A percentile compares a stretch with the other conserved stretches of the same genome.
phyloP scores from a whole-genome alignment of 2,329 filamentous ascomycete species.

The Calonectria hongkongensis region DNA sequence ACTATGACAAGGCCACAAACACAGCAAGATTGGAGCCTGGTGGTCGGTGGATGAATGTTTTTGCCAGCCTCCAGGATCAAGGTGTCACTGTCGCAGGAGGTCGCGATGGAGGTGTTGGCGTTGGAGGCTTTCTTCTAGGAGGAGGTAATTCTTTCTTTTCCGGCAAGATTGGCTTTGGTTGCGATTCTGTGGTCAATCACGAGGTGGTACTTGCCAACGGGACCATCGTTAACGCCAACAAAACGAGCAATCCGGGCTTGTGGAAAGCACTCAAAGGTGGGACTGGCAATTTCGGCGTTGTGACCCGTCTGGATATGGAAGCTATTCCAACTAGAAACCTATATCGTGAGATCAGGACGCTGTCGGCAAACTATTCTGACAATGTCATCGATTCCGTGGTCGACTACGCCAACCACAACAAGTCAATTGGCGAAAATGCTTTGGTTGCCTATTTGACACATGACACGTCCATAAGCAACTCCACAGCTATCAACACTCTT shows the following conservation, averaged over 20 bases:
- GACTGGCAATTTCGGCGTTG: constrained; percentile 1
- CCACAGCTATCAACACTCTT: not conserved
- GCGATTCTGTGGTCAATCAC: not conserved
- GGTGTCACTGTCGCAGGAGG: not conserved
- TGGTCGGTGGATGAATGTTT: not conserved
- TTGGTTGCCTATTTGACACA: not conserved
- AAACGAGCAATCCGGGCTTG: not conserved
- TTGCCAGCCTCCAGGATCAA: not conserved
- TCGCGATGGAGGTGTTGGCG: constrained; percentile 9
- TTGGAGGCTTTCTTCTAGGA: not conserved
- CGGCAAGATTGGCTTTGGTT: not conserved
- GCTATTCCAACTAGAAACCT: not conserved
- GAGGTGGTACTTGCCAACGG: constrained; percentile 4
- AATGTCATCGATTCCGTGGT: constrained; percentile 1
- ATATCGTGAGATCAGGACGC: not conserved
- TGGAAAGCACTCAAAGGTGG: constrained; percentile 11
- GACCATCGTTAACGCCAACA: not conserved
- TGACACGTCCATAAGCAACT: not conserved
- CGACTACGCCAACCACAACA: constrained; percentile 1
- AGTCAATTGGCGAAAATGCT: not conserved
- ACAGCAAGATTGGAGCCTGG: not conserved
- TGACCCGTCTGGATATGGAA: not conserved
- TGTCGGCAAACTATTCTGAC: not conserved
- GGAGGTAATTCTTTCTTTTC: constrained; percentile 8
- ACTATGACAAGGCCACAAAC: constrained; percentile 1